phyloP scores from a whole-genome alignment of 2,329 filamentous ascomycete genomes.

The Calonectria pseudoreteaudii region DNA sequence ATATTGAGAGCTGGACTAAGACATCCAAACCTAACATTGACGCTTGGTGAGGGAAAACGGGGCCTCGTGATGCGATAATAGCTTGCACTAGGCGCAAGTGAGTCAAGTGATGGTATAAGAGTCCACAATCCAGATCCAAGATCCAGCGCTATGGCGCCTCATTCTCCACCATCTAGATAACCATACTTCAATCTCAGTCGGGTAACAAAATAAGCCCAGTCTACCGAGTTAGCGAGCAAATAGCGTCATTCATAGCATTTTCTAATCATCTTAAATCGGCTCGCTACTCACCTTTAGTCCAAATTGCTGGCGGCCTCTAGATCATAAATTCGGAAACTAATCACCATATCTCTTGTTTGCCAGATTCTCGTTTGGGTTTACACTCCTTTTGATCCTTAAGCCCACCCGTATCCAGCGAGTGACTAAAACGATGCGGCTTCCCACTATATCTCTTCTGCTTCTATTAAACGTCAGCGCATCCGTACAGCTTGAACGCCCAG shows the following conservation, averaged over 20 bases:
- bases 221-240: not conserved
- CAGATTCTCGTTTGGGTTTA: too few relatives aligned
- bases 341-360: too few relatives aligned
- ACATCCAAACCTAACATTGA: not conserved
- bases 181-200: not conserved
- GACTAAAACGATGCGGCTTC: not conserved
- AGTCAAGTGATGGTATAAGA: not conserved
- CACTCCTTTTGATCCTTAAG: too few relatives aligned
- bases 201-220: not conserved
- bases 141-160: not conserved
- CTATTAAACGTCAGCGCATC: not conserved
- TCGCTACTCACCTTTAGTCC: not conserved
- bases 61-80: too few relatives aligned
- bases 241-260: not conserved
- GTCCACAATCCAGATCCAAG: not conserved
- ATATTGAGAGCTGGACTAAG: not conserved
- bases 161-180: not conserved
- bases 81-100: not conserved
- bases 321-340: not conserved
- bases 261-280: not conserved
- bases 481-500: not conserved
- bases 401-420: not conserved
- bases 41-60: not conserved
- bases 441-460: not conserved
- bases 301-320: too few relatives aligned